Evolutionary conservation across 805 yeast species (phyloP), one percentile per base, ranked within the genome.

Genomic region (Spathaspora passalidarum): DNA sequence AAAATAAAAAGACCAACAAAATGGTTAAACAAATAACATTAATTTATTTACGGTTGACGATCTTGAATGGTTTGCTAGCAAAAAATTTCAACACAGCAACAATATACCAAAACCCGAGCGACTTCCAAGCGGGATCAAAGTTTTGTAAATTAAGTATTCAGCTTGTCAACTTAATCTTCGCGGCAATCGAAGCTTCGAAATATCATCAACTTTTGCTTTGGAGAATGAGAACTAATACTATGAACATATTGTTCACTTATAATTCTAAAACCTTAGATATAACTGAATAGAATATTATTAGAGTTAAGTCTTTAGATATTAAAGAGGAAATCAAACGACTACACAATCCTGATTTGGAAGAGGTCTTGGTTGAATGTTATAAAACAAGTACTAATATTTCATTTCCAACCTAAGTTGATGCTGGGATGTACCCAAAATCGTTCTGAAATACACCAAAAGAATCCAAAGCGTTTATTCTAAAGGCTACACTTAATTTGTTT

Each of bases 331-430:
- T 22, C 7, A 22, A 32, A 13, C 5, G 6, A 9, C 9, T 16
- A 16, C 6, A 37, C 25, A 11, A 25, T 16, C 2, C 9, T 6
- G 22, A 13, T 18, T 17, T 19, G 7, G 23, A 14, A 3, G 32
- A 18, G 5, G 42, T 37, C 4, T 43, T 36, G 42, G 19, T 14
- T 2, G 42, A 25, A n/a, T 43, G 46, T 19, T 18, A 14, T 7
- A 20, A n/a, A 26, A 11, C 42, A 38, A 17, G 10, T 43, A 11
- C 17, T 34, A 13, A 18, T 39, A 10, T 43, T 43, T 18, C 40
- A 37, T 4, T 43, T 43, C 22, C 46, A 43, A 43, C 25, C 46
- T 10, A 42, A 43, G 32, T 32, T 43, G 14, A 14, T 14, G 14
- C 38, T 39, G 42, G 46, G 46, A 5, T 20, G 34, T n/a, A 21